A percentile compares a stretch with the other conserved stretches of the same genome.
These are phyloP conservation scores for Cunninghamia lanceolata DNA, from an alignment of 75 land plant species.

Conservation along the genomic window DNA sequence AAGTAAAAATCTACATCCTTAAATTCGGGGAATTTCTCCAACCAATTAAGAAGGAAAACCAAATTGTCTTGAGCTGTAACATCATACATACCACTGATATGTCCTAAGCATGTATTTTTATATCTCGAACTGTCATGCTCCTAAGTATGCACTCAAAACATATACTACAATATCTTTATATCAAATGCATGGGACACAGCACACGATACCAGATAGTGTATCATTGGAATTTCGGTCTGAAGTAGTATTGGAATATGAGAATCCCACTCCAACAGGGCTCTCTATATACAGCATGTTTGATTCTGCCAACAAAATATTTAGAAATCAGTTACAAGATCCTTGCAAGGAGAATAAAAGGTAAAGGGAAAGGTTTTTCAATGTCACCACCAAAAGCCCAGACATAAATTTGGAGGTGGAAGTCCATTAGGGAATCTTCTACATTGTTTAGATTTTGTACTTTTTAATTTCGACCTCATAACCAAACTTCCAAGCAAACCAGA, in stretches of 20 bases:
- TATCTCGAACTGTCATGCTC: not conserved
- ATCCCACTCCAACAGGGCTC: conserved; percentile 31
- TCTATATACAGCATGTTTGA: conserved; percentile 39
- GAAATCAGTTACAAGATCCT: not conserved
- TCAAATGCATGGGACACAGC: not conserved
- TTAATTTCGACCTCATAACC: not conserved
- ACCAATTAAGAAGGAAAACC: conserved; percentile 35
- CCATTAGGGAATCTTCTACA: not conserved
- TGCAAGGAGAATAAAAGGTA: not conserved
- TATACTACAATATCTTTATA: not conserved
- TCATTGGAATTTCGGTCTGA: conserved; percentile 4
- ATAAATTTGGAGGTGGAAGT: not conserved
- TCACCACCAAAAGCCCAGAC: not conserved
- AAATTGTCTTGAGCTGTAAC: conserved; percentile 31
- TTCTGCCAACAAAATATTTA: conserved; percentile 11
- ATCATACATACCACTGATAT: not conserved
- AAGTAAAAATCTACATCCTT: conserved; percentile 36
- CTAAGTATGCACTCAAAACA: not conserved
- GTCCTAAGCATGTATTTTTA: not conserved
- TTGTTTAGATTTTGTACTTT: not conserved
- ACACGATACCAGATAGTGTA: not conserved
- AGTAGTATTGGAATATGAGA: conserved; percentile 23
- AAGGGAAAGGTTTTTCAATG: not conserved
- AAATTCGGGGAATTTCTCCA: conserved; percentile 44
- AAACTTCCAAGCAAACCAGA: not conserved